Conservation (phyloP, 179 eudicot genomes). For the Drosera spatulata region DNA sequence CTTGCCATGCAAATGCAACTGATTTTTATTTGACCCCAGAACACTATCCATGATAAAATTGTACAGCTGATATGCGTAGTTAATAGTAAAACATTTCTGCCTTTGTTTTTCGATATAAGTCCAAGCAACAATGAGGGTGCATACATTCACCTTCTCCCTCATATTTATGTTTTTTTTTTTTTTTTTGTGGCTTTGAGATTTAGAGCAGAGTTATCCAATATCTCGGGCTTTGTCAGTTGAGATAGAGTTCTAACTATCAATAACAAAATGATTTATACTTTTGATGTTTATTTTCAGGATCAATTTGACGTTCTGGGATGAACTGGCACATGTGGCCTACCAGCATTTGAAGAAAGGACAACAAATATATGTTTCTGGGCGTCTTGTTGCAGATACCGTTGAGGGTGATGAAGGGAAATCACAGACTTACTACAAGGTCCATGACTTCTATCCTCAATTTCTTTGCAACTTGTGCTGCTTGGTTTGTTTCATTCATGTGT, state of each 20-base stretch:
- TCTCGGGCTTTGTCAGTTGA: not conserved
- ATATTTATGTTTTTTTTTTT: too few species aligned
- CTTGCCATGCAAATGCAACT: too few species aligned
- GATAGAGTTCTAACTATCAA: not conserved
- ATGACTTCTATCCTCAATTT: not conserved
- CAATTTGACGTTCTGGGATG: constrained; percentile 85
- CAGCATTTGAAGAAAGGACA: constrained; percentile 87
- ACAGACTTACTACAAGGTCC: constrained; percentile 70
- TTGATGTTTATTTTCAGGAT: constrained; percentile 30
- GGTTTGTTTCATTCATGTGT: not conserved
- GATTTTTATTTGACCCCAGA: too few species aligned
- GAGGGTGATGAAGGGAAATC: constrained; percentile 73
- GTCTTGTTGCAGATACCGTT: constrained; percentile 57
- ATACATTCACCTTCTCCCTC: too few species aligned
- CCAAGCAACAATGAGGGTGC: too few species aligned
- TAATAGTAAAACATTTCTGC: too few species aligned
- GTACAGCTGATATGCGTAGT: too few species aligned
- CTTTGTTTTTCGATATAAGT: too few species aligned
- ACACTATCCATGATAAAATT: too few species aligned
- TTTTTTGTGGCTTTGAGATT: too few species aligned
- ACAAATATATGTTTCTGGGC: constrained; percentile 77
- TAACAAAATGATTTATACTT: too few species aligned
- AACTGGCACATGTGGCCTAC: constrained; percentile 68
- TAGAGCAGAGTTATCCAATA: not conserved
- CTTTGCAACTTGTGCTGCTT: not conserved